Percentiles rank a stretch among this genome's conserved stretches.
Conservation (phyloP, 1,284 basidiomycete genomes). For the Tilletia setariae region DNA sequence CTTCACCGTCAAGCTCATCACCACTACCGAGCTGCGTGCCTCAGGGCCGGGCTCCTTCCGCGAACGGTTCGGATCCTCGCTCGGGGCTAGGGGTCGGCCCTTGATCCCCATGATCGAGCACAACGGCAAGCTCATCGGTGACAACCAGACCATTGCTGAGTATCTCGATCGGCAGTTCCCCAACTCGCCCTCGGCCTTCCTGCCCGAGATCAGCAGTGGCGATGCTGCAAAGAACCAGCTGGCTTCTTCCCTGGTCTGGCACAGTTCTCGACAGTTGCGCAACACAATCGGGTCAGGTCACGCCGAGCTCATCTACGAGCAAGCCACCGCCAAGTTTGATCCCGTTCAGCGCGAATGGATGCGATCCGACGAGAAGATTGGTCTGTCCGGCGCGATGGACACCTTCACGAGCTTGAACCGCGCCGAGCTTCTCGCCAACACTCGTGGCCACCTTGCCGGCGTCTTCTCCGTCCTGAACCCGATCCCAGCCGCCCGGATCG, state of each 20-base stretch:
- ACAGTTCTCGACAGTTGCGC: not conserved
- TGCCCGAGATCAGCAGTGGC: not conserved
- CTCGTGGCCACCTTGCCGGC: not conserved
- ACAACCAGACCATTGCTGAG: slow-evolving; percentile 4
- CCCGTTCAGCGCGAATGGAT: not conserved
- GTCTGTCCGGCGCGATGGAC: not conserved
- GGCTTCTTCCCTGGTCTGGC: not conserved
- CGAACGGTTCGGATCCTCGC: not conserved
- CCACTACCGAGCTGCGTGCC: not conserved
- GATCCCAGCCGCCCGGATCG: not conserved
- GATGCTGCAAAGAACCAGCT: not conserved
- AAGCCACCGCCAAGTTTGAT: not conserved
- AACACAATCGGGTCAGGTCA: not conserved
- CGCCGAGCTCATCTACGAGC: not conserved
- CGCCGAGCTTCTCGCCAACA: not conserved
- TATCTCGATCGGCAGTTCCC: not conserved
- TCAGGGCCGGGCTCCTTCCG: not conserved
- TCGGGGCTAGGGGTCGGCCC: not conserved
- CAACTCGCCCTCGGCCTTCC: not conserved
- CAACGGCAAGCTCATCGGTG: slow-evolving; percentile 7
- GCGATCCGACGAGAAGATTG: slow-evolving; percentile 1
- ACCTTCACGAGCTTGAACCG: not conserved
- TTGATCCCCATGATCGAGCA: slow-evolving; percentile 13
- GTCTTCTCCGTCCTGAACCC: not conserved
- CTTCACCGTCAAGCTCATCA: slow-evolving; percentile 15